Base-by-base conservation (phyloP, 305 asterid genomes). In the Stenogyne calaminthoides region DNA sequence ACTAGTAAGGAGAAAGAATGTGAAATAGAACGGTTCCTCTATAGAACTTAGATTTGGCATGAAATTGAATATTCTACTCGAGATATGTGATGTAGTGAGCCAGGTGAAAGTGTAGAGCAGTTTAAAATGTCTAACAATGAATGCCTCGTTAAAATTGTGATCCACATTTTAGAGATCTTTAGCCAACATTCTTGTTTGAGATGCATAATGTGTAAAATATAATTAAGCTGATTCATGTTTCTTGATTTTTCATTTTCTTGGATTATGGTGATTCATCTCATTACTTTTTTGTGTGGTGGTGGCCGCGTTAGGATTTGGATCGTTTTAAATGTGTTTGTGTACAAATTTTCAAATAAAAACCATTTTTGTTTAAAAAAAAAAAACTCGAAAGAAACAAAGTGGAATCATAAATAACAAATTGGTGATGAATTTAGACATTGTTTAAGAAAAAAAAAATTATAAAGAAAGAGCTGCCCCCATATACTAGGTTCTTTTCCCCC, bases 251-350 rank as follows among this genome's bases (percentile, higher is more conserved):
- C 4, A 1, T 69, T 73, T 29, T 27, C 10, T 64, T 46, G 15
- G 27, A 42, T 51, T 52, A 22, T 62, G 14, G 16, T 76, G 4
- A 52, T 40, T 46, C 6, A 20, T 47, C 4, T 19, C 11, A 60
- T 7, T 14, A 19, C 9, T 14, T 70, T 18, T 63, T 60, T 19
- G 18, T n/a, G 44, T 67, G 64, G 64, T 37, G 15, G 14, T 68
- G 72, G 64, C n/a, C 34, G 12, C 44, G 29, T 56, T 8, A 39
- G 32, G 20, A 61, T 3, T 64, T 57, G 9, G 57, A 61, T 36
- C 54, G 9, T 49, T 15, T 55, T n/a, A 54, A 67, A 90, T 90
- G 97, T 32, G 36, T 32, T 32, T 4, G 7, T 32, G 36, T 32
- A 32, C 36, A 32, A 32, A 32, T 32, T 32, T 32, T 32, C 6